These are phyloP conservation scores for Psidium friedrichsthalianum DNA, from an alignment of 345 rosid species.

Conservation along the genomic window DNA sequence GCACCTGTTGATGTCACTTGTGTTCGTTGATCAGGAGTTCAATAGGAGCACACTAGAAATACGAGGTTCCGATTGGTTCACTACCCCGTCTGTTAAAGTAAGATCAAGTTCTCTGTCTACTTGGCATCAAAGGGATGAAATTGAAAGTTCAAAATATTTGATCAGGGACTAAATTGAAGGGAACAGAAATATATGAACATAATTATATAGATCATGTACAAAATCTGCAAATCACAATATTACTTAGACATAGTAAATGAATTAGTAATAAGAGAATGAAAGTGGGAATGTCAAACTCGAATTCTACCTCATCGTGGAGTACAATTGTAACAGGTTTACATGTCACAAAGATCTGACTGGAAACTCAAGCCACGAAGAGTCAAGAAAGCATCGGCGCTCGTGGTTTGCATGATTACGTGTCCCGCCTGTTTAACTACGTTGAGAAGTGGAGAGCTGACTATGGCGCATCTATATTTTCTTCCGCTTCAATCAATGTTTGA, in stretches of 20 bases:
- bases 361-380: background rate
- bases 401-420: background rate
- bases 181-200: background rate
- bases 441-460: background rate
- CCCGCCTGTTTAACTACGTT: background rate
- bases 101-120: background rate
- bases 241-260: background rate
- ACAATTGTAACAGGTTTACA: background rate
- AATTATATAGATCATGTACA: too few species aligned
- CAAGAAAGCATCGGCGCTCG: background rate
- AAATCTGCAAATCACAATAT: background rate
- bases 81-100: background rate
- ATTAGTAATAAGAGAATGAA: background rate
- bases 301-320: background rate
- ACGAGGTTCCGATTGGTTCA: background rate
- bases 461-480: background rate
- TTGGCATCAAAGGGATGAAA: background rate
- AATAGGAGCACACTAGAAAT: slow-evolving; percentile 1
- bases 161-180: background rate
- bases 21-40: background rate
- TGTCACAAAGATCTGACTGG: background rate
- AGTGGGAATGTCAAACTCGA: background rate
- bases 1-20: background rate
- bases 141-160: background rate
- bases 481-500: background rate